Percentiles rank a stretch among this genome's conserved stretches.
These are phyloP conservation scores for Glonium stellatum DNA, from an alignment of 495 filamentous ascomycete species.

Conservation along the genomic window DNA sequence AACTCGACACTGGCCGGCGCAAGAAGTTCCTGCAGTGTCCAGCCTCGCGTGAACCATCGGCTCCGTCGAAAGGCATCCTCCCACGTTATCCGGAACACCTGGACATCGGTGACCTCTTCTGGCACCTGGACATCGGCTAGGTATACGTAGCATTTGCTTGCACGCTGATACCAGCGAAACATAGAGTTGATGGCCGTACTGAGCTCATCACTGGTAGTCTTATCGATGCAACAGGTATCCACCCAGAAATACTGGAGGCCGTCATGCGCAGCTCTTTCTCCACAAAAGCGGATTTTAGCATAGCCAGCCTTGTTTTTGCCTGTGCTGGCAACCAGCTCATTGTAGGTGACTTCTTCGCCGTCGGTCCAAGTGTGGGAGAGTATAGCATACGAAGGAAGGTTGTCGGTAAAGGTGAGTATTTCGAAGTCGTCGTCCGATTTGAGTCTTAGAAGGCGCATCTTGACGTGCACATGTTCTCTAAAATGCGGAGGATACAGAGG, in stretches of 20 bases:
- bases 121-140: slow-evolving; percentile 11
- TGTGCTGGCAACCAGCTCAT: slow-evolving; percentile 20
- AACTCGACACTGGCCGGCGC: slow-evolving; percentile 19
- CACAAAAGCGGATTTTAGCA: slow-evolving; percentile 1
- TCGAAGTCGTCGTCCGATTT: slow-evolving; percentile 3
- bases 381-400: slow-evolving; percentile 2
- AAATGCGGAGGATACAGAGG: background rate
- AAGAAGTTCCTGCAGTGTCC: slow-evolving; percentile 12
- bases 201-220: background rate
- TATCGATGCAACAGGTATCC: slow-evolving; percentile 8
- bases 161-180: slow-evolving; percentile 10
- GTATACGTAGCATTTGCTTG: slow-evolving; percentile 11
- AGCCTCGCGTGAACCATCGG: slow-evolving; percentile 22
- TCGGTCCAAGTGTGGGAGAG: slow-evolving; percentile 5
- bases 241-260: slow-evolving; percentile 7
- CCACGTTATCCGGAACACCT: slow-evolving; percentile 1
- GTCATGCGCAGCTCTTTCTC: background rate
- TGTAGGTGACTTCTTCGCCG: background rate
- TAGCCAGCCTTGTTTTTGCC: slow-evolving; percentile 25
- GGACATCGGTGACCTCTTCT: background rate
- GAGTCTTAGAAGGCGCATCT: slow-evolving; percentile 8
- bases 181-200: slow-evolving; percentile 4
- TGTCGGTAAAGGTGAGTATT: background rate
- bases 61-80: slow-evolving; percentile 8
- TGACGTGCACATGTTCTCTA: background rate